Evolutionary conservation across 352 stramenopile genomes (phyloP), one percentile per base, ranked within the genome.

Genomic region (Phytophthora agathidicida): DNA sequence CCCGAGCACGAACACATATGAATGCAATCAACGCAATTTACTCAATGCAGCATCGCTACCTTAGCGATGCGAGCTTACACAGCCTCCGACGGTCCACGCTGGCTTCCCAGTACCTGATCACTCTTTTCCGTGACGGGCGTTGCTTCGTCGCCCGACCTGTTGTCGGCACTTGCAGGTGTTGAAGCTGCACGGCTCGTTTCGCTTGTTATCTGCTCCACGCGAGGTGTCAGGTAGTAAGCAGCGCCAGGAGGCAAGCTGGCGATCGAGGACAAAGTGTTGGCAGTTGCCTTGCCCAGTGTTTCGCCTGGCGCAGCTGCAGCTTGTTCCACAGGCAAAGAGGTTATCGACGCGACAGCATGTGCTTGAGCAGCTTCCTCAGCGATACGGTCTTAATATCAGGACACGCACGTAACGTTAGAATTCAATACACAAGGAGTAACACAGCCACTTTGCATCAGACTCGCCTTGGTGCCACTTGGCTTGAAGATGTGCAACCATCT

Each of bases 401-500:
- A 55, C 32, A 46, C 13, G 19, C 17, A 64, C 17, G n/a, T n/a
- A n/a, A n/a, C n/a, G n/a, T n/a, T n/a, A n/a, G n/a, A n/a, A n/a
- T n/a, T n/a, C n/a, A n/a, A n/a, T n/a, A n/a, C n/a, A n/a, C n/a
- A n/a, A n/a, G n/a, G n/a, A n/a, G n/a, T n/a, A n/a, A n/a, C n/a
- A n/a, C n/a, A n/a, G n/a, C n/a, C n/a, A n/a, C n/a, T 23, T 13
- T 37, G 6, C 10, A 32, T 43, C 19, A 23, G 35, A 36, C 43
- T 35, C 49, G 89, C 80, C 83, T 65, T 80, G 75, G 20, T 91
- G 64, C 80, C 83, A 93, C 59, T 93, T 93, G 5, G 54, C 60
- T 16, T 88, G 64, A 20, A 93, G 46, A 36, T 87, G 76, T n/a
- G 74, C 59, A 13, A 93, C 83, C 60, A 91, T 77, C 35, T 90